phyloP scores from a whole-genome alignment of 345 rosid species.

The Brassica napus region DNA sequence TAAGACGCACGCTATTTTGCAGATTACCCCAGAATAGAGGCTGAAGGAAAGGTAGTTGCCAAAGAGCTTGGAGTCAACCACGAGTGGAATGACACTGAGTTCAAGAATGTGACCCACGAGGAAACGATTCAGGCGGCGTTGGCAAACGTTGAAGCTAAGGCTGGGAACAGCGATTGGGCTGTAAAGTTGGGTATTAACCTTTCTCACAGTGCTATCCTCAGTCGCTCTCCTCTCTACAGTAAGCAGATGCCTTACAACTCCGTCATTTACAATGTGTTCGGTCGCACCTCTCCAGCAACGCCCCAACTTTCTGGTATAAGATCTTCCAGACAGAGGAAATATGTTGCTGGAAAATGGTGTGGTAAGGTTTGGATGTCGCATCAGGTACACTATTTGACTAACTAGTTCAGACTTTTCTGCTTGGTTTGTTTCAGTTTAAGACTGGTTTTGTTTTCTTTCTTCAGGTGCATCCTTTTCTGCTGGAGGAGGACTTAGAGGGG shows the following conservation, averaged over 20 bases:
- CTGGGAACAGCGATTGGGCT: conserved; percentile 92
- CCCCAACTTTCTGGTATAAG: conserved; percentile 51
- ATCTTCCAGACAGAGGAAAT: conserved; percentile 64
- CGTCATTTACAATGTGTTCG: conserved; percentile 81
- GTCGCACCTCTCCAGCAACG: conserved; percentile 58
- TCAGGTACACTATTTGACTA: conserved; percentile 51
- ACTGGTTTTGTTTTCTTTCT: conserved; percentile 41
- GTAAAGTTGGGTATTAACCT: conserved; percentile 91
- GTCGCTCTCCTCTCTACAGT: conserved; percentile 80
- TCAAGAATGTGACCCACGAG: conserved; percentile 62
- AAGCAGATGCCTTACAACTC: conserved; percentile 98
- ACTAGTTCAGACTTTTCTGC: conserved; percentile 1
- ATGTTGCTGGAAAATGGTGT: conserved; percentile 97
- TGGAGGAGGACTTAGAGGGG: conserved; percentile 52
- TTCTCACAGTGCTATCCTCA: conserved; percentile 80
- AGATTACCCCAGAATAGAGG: conserved; percentile 92
- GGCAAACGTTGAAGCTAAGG: conserved; percentile 77
- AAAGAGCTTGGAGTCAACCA: conserved; percentile 68
- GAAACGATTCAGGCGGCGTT: conserved; percentile 64
- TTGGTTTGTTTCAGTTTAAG: not conserved
- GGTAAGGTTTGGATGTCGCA: conserved; percentile 99
- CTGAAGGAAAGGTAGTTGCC: conserved; percentile 73
- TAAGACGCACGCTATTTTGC: conserved; percentile 37
- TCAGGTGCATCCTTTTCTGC: conserved; percentile 78
- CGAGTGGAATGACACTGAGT: conserved; percentile 61